Conservation (phyloP, 441 rosid species). For the Mallotus japonicus region DNA sequence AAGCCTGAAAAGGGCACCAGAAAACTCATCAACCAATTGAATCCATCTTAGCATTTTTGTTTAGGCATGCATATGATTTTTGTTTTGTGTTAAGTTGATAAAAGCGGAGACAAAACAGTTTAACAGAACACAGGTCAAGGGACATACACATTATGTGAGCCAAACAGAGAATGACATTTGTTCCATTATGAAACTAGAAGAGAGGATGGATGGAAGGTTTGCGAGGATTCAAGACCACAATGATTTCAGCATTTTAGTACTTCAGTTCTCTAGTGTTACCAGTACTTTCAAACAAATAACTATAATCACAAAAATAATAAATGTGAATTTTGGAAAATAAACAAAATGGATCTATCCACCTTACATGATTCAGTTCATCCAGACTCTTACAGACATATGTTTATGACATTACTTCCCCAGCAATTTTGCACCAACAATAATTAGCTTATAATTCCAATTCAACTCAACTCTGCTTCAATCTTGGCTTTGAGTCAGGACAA, state of each 20-base stretch:
- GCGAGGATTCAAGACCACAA: not conserved
- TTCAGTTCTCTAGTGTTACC: not conserved
- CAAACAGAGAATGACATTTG: not conserved
- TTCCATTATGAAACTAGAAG: not conserved
- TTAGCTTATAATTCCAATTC: not conserved
- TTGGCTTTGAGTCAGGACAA: not conserved
- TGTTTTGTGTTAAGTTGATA: not conserved
- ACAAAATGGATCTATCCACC: no score
- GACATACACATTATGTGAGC: not conserved
- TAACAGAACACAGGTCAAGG: not conserved
- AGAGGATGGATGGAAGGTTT: not conserved
- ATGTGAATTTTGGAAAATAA: no score
- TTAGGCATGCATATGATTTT: not conserved
- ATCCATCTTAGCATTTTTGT: not conserved
- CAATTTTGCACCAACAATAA: not conserved
- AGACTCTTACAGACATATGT: no score
- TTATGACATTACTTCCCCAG: no score
- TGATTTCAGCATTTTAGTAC: not conserved
- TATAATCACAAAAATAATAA: no score
- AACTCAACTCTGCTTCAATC: not conserved
- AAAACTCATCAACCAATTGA: conserved; percentile 20
- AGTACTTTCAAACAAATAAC: no score
- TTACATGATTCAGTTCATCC: no score
- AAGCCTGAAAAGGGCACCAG: conserved; percentile 57
- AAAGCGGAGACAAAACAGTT: not conserved